Evolutionary conservation across 2,329 filamentous ascomycete species (phyloP).

Genomic region (Amphichorda felina): DNA sequence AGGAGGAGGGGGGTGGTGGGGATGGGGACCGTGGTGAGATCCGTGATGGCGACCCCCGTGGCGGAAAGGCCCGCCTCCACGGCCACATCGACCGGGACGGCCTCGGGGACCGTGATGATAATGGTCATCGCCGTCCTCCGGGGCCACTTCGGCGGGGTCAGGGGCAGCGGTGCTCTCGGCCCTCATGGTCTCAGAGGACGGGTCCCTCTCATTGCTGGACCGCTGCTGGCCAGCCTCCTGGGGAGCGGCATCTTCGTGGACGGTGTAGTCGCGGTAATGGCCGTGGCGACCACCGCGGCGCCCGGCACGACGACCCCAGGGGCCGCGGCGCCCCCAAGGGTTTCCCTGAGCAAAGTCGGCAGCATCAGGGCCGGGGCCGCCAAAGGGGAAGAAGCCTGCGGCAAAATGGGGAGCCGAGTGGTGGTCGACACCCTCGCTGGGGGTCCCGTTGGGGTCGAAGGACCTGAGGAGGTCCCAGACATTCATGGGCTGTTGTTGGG

Average conservation of each 20-base stretch:
- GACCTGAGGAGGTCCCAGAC: neutral
- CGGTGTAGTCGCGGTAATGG: neutral
- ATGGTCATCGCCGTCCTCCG: neutral
- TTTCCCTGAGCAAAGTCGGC: neutral
- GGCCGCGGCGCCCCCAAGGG: neutral
- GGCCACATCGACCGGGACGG: slow-evolving; percentile 7
- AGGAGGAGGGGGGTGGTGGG: slow-evolving; percentile 9
- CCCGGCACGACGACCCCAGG: neutral
- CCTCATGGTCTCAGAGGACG: slow-evolving; percentile 4
- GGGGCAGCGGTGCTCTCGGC: neutral
- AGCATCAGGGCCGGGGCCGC: neutral
- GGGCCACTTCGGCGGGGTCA: no score
- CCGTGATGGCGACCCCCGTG: slow-evolving; percentile 7
- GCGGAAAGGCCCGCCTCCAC: slow-evolving; percentile 3
- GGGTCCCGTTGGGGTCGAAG: neutral
- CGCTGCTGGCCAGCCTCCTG: neutral
- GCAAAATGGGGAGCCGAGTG: neutral
- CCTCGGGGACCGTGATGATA: no score
- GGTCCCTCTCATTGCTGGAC: no score
- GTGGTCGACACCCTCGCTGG: neutral
- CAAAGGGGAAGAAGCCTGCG: slow-evolving; percentile 1
- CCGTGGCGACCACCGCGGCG: slow-evolving; percentile 1
- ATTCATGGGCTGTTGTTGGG: neutral
- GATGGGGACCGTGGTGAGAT: slow-evolving; percentile 8
- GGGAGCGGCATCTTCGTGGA: neutral